Evolutionary conservation across 768 basidiomycete genomes (phyloP), one percentile per base, ranked within the genome.

Genomic region (Suillus sp.): DNA sequence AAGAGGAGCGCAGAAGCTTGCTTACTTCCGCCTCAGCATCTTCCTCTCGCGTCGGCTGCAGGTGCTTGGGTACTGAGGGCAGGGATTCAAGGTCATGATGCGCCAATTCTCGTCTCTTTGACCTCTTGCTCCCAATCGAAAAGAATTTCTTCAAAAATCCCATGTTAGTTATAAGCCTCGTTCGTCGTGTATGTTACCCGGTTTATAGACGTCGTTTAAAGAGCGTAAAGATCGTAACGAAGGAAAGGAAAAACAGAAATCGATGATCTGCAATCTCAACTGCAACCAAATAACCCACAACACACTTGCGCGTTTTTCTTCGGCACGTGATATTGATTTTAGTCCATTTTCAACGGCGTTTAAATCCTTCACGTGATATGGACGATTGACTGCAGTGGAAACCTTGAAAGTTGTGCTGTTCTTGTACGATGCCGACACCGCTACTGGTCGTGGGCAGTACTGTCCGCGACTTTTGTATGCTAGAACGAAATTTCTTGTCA

Each of bases 401-500:
- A 10, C 18, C 27, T 14, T 48, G 0, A 7, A 25, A 48, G 45
- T 51, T 40, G 50, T 22, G 16, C 2, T 1, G 2, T 57, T 35
- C 56, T 48, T 59, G 4, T 35, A 20, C 47, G 34, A 66, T 68
- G 73, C 34, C 68, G 64, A 65, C 70, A 45, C 78, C 63, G 66
- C 56, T 84, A 13, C 75, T 80, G 59, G 84, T 86, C 66, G 73
- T 73, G 30, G 86, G 86, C 50, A 88, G 90, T 66, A 78, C 79
- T 7, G 88, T 88, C n/a, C 80, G 90, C 69, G 91, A 92, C 71
- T 90, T 85, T 65, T 88, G 84, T 74, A 90, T 92, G 89, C 81
- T 92, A 16, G 91, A 92, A 73, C 81, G 91, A 59, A 92, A 92
- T 67, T 77, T 90, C 57, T 78, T 92, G 37, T 82, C 89, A 0